These are phyloP conservation scores for Yamadazyma pseudoaaseri DNA, from an alignment of 1,139 yeast genomes.

Conservation along the genomic window DNA sequence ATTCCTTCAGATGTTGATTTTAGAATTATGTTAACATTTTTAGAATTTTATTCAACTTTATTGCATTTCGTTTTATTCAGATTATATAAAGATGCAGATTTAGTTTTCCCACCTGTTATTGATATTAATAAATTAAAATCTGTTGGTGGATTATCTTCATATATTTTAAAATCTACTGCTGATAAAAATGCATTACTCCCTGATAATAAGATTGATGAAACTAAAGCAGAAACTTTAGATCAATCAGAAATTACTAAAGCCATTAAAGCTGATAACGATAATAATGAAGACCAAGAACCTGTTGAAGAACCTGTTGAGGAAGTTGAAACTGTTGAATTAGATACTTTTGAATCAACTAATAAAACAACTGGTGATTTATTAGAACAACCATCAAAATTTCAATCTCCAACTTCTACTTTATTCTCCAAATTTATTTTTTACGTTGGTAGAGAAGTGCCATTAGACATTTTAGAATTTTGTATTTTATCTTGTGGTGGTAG, in stretches of 20 bases:
- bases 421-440: slow-evolving; percentile 77
- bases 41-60: slow-evolving; percentile 92
- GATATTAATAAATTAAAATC: slow-evolving; percentile 72
- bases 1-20: slow-evolving; percentile 94
- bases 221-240: slow-evolving; percentile 41
- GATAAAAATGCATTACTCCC: slow-evolving; percentile 44
- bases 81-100: slow-evolving; percentile 78
- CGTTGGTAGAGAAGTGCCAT: slow-evolving; percentile 94
- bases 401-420: slow-evolving; percentile 58
- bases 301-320: slow-evolving; percentile 39
- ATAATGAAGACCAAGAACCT: slow-evolving; percentile 30
- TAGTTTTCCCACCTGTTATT: slow-evolving; percentile 89
- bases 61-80: slow-evolving; percentile 84
- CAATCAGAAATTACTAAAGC: slow-evolving; percentile 49
- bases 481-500: slow-evolving; percentile 87
- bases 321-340: slow-evolving; percentile 52
- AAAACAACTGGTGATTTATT: slow-evolving; percentile 74
- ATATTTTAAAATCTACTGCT: slow-evolving; percentile 54
- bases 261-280: slow-evolving; percentile 45
- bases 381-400: slow-evolving; percentile 71
- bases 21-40: slow-evolving; percentile 93
- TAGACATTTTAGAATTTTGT: slow-evolving; percentile 86
- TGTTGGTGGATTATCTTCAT: slow-evolving; percentile 87
- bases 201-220: slow-evolving; percentile 15
- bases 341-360: slow-evolving; percentile 63